phyloP scores from a whole-genome alignment of 495 filamentous ascomycete species.

The Astrothelium macrocarpum region DNA sequence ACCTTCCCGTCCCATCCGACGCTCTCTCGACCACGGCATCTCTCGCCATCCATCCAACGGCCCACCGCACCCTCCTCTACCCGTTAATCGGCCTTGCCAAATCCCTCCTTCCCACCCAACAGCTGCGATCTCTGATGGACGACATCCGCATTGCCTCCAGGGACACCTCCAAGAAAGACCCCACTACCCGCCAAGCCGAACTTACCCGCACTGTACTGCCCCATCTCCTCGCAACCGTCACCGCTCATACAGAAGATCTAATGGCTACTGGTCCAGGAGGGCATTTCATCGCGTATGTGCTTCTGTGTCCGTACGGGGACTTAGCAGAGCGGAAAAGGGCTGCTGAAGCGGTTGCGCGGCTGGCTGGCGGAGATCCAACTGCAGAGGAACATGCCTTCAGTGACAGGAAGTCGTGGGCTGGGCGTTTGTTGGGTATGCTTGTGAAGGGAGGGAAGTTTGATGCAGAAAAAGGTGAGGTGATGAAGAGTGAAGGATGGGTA shows the following conservation, averaged over 20 bases:
- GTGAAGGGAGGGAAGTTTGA: constrained; percentile 82
- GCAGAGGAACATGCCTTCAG: constrained; percentile 41
- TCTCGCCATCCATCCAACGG: constrained; percentile 57
- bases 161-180: constrained; percentile 72
- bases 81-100: constrained; percentile 64
- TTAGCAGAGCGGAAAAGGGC: constrained; percentile 48
- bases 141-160: constrained; percentile 56
- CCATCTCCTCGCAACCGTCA: constrained; percentile 60
- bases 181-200: constrained; percentile 62
- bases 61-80: constrained; percentile 72
- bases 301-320: constrained; percentile 51
- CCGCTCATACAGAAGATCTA: constrained; percentile 53
- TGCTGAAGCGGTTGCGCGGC: constrained; percentile 58
- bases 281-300: constrained; percentile 72
- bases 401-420: constrained; percentile 51
- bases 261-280: constrained; percentile 70
- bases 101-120: background rate
- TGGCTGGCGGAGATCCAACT: constrained; percentile 54
- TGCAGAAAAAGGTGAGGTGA: constrained; percentile 46
- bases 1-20: constrained; percentile 32
- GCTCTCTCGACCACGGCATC: constrained; percentile 49
- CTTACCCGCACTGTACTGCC: constrained; percentile 59
- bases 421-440: constrained; percentile 82
- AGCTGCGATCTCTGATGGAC: background rate
- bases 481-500: constrained; percentile 64